Base-by-base conservation (phyloP, 2,329 filamentous ascomycete genomes). In the Delphinella strobiligena region DNA sequence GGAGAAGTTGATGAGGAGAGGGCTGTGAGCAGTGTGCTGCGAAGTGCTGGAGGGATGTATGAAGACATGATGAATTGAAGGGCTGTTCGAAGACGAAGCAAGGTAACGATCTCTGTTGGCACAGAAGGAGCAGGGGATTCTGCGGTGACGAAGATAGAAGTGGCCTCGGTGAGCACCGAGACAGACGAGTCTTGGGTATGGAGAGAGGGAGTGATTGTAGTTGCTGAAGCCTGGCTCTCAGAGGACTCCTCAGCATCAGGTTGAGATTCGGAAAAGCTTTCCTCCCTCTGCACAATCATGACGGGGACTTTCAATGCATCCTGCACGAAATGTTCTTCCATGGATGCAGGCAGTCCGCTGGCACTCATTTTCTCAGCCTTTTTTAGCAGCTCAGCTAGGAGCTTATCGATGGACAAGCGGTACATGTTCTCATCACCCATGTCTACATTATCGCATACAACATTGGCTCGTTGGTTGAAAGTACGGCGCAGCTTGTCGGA, bases 341-440 rank as follows among this genome's bases (percentile, higher is more conserved):
- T 73, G 50, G 81, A 93, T 5, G 67, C 62, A 2, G 91, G 87
- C 8, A 96, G 62, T 0, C 78, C 75, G 1, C 62, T 64, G 4
- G 64, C 60, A n/a, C 70, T 68, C 69, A 93, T 81, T 4, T 68
- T 68, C 45, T 70, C 68, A 4, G 87, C 86, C 59, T 95, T 96
- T 14, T 60, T 54, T 5, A 88, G 46, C 1, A 96, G 54, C 40
- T 80, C 69, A 2, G 60, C 54, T 5, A 81, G 53, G 1, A 95
- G 70, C 54, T 87, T 93, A 10, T 68, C 63, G 51, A 82, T 72
- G 50, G 71, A 91, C 17, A 93, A 63, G 10, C 86, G 76, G 59
- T 82, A 94, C 83, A 95, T 86, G 40, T 64, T 75, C 58, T 95
- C 87, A 44, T 84, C 83, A 11, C 82, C 84, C 1, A 82, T 83